phyloP scores from a whole-genome alignment of 2,329 filamentous ascomycete species.

The Aaosphaeria arxii region DNA sequence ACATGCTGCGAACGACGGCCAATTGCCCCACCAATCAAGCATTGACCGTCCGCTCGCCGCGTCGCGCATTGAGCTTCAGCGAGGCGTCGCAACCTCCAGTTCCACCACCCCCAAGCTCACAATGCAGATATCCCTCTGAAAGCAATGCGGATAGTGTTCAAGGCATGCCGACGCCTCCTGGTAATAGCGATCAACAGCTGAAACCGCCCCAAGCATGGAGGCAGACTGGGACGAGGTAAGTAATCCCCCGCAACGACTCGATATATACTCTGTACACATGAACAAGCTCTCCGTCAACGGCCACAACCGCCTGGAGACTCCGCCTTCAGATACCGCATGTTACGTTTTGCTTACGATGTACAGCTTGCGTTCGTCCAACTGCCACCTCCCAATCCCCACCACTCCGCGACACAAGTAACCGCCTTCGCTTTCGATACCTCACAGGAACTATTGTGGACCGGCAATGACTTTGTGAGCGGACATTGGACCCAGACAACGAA shows the following conservation, averaged over 20 bases:
- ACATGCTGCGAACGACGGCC: too few relatives aligned
- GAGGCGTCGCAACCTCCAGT: slow-evolving; percentile 7
- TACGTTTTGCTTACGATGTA: slow-evolving; percentile 1
- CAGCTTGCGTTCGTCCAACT: slow-evolving; percentile 80
- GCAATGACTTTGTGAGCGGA: slow-evolving; percentile 76
- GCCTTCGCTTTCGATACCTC: slow-evolving; percentile 84
- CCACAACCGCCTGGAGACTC: not conserved
- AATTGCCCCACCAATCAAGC: slow-evolving; percentile 15
- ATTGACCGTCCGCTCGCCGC: slow-evolving; percentile 1
- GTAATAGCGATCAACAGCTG: slow-evolving; percentile 14
- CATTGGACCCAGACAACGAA: slow-evolving; percentile 2
- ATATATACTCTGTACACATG: slow-evolving; percentile 1
- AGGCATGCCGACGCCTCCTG: slow-evolving; percentile 25
- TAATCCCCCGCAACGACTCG: not conserved
- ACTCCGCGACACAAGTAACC: slow-evolving; percentile 66
- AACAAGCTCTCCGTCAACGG: not conserved
- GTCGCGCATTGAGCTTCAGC: slow-evolving; percentile 14
- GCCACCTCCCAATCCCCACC: slow-evolving; percentile 69
- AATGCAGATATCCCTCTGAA: not conserved
- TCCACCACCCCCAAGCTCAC: too few relatives aligned
- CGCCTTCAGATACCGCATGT: not conserved
- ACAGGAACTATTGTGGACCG: slow-evolving; percentile 90
- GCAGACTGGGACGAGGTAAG: slow-evolving; percentile 52
- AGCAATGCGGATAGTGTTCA: not conserved
- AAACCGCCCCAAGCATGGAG: slow-evolving; percentile 43